Conservation (phyloP, 2,329 filamentous ascomycete genomes). For the Verticillium zaregamsianum region DNA sequence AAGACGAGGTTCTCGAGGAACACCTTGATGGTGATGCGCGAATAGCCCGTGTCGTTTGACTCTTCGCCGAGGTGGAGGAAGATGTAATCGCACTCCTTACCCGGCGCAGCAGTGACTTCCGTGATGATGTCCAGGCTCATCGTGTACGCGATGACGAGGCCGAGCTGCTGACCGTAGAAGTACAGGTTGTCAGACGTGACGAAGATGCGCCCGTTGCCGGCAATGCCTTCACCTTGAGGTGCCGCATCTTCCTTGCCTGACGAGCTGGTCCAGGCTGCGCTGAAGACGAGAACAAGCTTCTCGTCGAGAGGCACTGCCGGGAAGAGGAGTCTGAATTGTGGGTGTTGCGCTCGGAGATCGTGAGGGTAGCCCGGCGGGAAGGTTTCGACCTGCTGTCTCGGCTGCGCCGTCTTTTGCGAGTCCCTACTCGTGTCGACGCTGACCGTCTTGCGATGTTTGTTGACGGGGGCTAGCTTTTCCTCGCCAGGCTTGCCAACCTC, state of each 20-base stretch:
- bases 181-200: conserved; percentile 85
- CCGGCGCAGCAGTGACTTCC: conserved; percentile 86
- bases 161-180: conserved; percentile 94
- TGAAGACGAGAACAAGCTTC: conserved; percentile 85
- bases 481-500: conserved; percentile 25
- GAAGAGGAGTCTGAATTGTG: conserved; percentile 90
- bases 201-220: conserved; percentile 71
- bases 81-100: conserved; percentile 88
- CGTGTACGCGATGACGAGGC: conserved; percentile 78
- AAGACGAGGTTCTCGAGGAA: conserved; percentile 85
- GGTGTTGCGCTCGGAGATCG: conserved; percentile 80
- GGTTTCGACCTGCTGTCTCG: conserved; percentile 39
- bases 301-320: conserved; percentile 73
- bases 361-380: conserved; percentile 76
- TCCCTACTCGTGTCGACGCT: conserved; percentile 35
- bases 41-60: conserved; percentile 58
- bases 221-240: conserved; percentile 45
- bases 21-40: conserved; percentile 81
- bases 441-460: conserved; percentile 36
- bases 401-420: conserved; percentile 16
- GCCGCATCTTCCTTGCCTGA: conserved; percentile 36
- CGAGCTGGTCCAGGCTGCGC: conserved; percentile 73
- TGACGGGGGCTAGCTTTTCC: conserved; percentile 11
- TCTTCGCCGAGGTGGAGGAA: conserved; percentile 73
- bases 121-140: conserved; percentile 72